Evolutionary conservation across 192 early-diverging fungal genomes (phyloP), one percentile per base, ranked within the genome.

Genomic region (Martensiomyces pterosporus): DNA sequence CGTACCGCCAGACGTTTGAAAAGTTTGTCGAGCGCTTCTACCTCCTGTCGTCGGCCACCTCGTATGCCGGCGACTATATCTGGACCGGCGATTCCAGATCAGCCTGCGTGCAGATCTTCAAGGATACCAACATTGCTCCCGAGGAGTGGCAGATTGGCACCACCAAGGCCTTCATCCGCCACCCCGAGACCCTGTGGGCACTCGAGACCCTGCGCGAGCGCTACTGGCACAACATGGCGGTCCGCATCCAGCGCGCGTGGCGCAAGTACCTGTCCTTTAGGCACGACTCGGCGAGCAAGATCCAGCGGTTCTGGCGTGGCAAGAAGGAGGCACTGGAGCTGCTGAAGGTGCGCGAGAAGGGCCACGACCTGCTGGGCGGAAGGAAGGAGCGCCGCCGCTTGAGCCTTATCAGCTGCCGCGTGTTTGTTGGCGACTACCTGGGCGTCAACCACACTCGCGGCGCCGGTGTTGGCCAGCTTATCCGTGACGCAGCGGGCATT

Each of bases 111-210:
- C 64, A 80, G 39, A 94, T 99, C 51, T 79, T 99, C 42, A 79
- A 88, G 55, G 86, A 93, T 36, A 91, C 89, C 3, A 83, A 84
- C 35, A 86, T 99, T 49, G 77, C 82, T 19, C 42, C 76, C 5
- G 83, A 88, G 21, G 92, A 97, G 65, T 99, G 94, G 93, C 94
- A 98, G 68, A 80, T 99, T 43, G 97, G 97, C 24, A 82, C 80
- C 3, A 88, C 86, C 41, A 99, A 99, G 76, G 84, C 89, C 14
- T 99, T 99, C 66, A 92, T 99, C 65, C 86, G 93, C 34, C 84
- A 86, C 29, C 96, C 96, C 18, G 96, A 99, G 61, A 91, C 89
- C 3, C 67, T 88, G 18, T 98, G 94, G 58, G 78, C 89, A 3
- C 75, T 98, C 4, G 96, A 99, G 77, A 88, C 86, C 57, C 68